Evolutionary conservation across 805 yeast genomes (phyloP).

Genomic region (Candida nanaspora): DNA sequence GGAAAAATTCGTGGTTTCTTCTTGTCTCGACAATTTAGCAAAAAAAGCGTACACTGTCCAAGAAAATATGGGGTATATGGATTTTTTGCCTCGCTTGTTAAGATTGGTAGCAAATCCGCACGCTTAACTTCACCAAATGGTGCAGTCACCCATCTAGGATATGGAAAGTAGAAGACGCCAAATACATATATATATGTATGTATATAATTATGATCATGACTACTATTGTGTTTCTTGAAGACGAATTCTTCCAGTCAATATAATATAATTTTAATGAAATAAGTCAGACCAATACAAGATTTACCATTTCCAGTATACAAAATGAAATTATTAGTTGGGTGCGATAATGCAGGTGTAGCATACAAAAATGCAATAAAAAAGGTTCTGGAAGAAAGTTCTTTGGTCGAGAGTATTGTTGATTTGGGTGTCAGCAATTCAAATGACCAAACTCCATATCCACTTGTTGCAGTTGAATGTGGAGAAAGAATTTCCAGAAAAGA

Average conservation of each 20-base stretch:
- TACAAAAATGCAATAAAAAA: slow-evolving; percentile 32
- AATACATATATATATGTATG: too few species aligned
- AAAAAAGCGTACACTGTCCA: background rate
- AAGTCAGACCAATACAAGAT: too few species aligned
- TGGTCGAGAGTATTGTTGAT: slow-evolving; percentile 29
- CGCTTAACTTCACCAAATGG: too few species aligned
- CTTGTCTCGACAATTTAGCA: too few species aligned
- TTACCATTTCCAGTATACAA: background rate
- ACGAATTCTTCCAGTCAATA: too few species aligned
- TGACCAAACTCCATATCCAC: slow-evolving; percentile 33
- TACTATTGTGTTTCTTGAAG: too few species aligned
- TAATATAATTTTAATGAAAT: too few species aligned
- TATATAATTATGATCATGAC: too few species aligned
- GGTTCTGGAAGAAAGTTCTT: slow-evolving; percentile 24
- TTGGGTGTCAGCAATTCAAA: slow-evolving; percentile 30
- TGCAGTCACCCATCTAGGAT: too few species aligned
- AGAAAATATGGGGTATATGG: background rate
- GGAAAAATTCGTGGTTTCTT: background rate
- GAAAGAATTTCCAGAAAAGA: slow-evolving; percentile 32
- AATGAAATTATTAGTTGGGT: slow-evolving; percentile 29
- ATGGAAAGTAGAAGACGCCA: too few species aligned
- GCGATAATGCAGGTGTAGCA: slow-evolving; percentile 39
- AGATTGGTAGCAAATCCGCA: too few species aligned
- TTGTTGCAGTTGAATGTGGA: slow-evolving; percentile 36
- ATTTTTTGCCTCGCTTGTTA: too few species aligned